phyloP scores from a whole-genome alignment of 441 rosid genomes.

The Aquilaria agallochum region DNA sequence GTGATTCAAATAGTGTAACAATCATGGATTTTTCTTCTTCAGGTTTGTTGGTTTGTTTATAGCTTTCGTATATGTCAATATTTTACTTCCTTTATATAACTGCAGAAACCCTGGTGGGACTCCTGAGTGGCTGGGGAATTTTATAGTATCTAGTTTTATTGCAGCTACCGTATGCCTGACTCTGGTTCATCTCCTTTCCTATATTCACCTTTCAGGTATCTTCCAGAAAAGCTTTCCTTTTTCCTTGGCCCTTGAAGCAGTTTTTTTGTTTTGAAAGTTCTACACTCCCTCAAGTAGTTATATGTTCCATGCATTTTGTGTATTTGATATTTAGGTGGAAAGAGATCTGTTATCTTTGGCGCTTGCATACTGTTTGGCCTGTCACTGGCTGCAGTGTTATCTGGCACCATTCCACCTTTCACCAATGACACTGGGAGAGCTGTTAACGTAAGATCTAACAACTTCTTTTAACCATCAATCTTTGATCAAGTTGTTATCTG shows the following conservation, averaged over 20 bases:
- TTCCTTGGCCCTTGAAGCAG: conserved; percentile 5
- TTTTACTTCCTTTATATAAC: conserved; percentile 15
- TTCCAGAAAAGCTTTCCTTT: conserved; percentile 11
- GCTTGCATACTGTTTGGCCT: conserved; percentile 44
- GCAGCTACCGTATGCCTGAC: conserved; percentile 69
- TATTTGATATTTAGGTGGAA: conserved; percentile 58
- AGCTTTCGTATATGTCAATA: not conserved
- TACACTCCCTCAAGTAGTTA: not conserved
- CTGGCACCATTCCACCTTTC: conserved; percentile 70
- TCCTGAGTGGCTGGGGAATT: conserved; percentile 87
- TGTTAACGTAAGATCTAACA: conserved; percentile 60
- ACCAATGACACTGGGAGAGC: conserved; percentile 83
- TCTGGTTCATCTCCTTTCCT: conserved; percentile 75
- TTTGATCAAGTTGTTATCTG: not conserved
- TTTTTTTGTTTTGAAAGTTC: not conserved
- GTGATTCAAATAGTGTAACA: too few species aligned
- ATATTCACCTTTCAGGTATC: conserved; percentile 86
- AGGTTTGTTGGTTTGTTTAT: too few species aligned
- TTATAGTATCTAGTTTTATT: conserved; percentile 42
- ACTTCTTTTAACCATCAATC: conserved; percentile 6
- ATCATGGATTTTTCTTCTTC: too few species aligned
- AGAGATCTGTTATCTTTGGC: conserved; percentile 45
- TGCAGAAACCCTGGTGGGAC: conserved; percentile 82
- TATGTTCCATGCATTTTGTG: conserved; percentile 10
- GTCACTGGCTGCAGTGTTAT: conserved; percentile 49